A percentile compares a stretch with the other conserved stretches of the same genome.
These are phyloP conservation scores for Populus davidiana DNA, from an alignment of 345 rosid genomes.

Conservation along the genomic window DNA sequence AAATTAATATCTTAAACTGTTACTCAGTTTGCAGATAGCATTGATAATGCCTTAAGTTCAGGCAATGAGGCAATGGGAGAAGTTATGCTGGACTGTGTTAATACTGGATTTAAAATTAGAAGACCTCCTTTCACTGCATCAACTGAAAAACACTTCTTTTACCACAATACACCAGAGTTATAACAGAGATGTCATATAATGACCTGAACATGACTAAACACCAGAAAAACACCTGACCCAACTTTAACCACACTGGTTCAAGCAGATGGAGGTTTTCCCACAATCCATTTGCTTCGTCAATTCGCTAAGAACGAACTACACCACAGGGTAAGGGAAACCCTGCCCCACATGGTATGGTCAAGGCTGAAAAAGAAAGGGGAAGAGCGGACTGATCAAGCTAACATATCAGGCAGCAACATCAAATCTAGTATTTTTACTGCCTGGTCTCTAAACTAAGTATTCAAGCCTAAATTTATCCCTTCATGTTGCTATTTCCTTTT, in stretches of 20 bases:
- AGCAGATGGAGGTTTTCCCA: background rate
- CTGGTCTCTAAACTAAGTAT: background rate
- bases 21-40: background rate
- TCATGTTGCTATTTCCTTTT: background rate
- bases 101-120: background rate
- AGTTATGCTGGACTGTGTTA: background rate
- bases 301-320: background rate
- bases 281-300: background rate
- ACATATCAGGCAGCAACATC: background rate
- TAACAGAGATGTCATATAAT: background rate
- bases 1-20: conserved; percentile 5
- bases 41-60: background rate
- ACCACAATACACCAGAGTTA: background rate
- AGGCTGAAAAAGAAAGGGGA: background rate
- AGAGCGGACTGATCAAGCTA: background rate
- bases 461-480: background rate
- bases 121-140: background rate
- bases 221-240: background rate
- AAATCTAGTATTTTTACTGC: background rate
- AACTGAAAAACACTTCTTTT: background rate
- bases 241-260: background rate
- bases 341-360: background rate
- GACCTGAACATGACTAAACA: background rate
- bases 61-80: background rate
- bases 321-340: background rate